Percentiles rank a stretch among this genome's conserved stretches.
These are phyloP conservation scores for Penicillium verhagenii DNA, from an alignment of 495 filamentous ascomycete species.

Conservation along the genomic window DNA sequence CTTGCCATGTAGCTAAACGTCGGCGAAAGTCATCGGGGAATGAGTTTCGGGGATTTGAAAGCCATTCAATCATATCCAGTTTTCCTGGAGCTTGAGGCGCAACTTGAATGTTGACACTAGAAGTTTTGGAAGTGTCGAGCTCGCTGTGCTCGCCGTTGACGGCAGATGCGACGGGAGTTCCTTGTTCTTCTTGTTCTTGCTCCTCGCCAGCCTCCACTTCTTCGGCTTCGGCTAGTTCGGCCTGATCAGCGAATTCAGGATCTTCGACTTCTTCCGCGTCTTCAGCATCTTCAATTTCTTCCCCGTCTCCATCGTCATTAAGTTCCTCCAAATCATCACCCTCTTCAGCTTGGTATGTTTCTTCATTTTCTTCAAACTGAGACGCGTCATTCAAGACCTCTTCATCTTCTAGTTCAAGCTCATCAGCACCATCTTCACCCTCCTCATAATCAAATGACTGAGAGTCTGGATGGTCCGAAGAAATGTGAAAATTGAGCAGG, in stretches of 20 bases:
- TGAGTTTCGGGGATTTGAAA: slow-evolving; percentile 29
- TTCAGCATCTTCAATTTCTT: slow-evolving; percentile 19
- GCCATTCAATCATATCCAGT: slow-evolving; percentile 21
- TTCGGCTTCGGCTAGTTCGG: neutral
- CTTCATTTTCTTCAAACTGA: slow-evolving; percentile 11
- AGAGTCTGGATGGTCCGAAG: slow-evolving; percentile 33
- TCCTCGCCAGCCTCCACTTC: slow-evolving; percentile 15
- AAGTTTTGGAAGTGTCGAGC: neutral
- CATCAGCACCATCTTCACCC: slow-evolving; percentile 9
- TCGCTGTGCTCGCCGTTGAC: slow-evolving; percentile 14
- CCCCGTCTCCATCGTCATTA: slow-evolving; percentile 24
- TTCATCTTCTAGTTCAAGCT: slow-evolving; percentile 1
- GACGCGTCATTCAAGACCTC: neutral
- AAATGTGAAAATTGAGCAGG: slow-evolving; percentile 32
- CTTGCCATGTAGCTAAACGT: slow-evolving; percentile 21
- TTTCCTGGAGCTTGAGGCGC: slow-evolving; percentile 2
- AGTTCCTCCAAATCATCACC: slow-evolving; percentile 16
- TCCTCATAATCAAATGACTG: slow-evolving; percentile 25
- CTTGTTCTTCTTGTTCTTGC: slow-evolving; percentile 2
- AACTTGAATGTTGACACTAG: neutral
- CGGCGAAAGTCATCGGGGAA: slow-evolving; percentile 21
- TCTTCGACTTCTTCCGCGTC: slow-evolving; percentile 24
- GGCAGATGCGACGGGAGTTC: slow-evolving; percentile 1
- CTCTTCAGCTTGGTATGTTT: slow-evolving; percentile 20
- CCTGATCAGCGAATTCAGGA: slow-evolving; percentile 20